Conservation (phyloP, 2,329 filamentous ascomycete species). For the Fusarium robinianum region DNA sequence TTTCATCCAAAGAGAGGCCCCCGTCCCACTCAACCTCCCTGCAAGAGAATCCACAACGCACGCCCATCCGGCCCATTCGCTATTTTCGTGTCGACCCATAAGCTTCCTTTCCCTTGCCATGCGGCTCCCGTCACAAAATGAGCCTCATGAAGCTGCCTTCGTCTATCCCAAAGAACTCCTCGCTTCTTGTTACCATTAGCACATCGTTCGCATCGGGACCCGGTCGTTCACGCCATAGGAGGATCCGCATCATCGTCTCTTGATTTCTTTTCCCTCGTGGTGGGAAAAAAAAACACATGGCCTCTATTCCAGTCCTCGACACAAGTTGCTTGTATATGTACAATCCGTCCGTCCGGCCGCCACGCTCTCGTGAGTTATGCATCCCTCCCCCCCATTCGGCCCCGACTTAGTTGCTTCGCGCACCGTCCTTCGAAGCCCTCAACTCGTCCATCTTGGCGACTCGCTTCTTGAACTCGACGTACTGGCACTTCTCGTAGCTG, state of each 20-base stretch:
- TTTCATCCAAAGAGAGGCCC: too few species aligned
- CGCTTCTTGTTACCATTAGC: conserved; percentile 31
- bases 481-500: conserved; percentile 99
- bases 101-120: conserved; percentile 20
- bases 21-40: too few species aligned
- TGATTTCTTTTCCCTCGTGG: conserved; percentile 15
- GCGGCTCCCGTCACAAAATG: conserved; percentile 23
- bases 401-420: conserved; percentile 74
- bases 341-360: conserved; percentile 33
- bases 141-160: conserved; percentile 32
- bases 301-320: conserved; percentile 35
- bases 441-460: conserved; percentile 99
- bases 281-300: conserved; percentile 26
- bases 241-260: conserved; percentile 20
- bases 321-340: conserved; percentile 39
- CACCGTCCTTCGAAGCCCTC: conserved; percentile 80
- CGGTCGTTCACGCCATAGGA: conserved; percentile 27
- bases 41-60: conserved; percentile 30
- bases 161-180: conserved; percentile 19
- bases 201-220: conserved; percentile 29
- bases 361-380: conserved; percentile 9
- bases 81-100: conserved; percentile 15
- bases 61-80: conserved; percentile 27
- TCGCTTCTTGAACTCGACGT: conserved; percentile 97
- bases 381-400: conserved; percentile 54